Evolutionary conservation across 2,329 filamentous ascomycete genomes (phyloP).

Genomic region (Aspergillus sojae): DNA sequence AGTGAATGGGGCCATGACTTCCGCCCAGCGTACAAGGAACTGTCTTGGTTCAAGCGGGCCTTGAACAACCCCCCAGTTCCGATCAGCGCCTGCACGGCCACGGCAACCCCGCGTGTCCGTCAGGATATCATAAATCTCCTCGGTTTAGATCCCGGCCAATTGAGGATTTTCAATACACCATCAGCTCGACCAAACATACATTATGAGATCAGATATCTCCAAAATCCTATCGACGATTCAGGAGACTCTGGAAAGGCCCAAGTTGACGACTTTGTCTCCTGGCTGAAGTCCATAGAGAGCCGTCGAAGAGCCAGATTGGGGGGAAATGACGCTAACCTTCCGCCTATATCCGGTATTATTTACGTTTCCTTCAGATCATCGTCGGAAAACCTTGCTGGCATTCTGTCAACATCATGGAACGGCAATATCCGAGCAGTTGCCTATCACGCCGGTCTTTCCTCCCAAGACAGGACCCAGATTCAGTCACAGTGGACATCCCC

Average conservation of each 20-base stretch:
- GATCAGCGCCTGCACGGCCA: constrained; percentile 90
- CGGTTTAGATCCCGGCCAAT: constrained; percentile 63
- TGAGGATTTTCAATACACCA: constrained; percentile 79
- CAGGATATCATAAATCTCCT: constrained; percentile 80
- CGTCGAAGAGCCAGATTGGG: constrained; percentile 63
- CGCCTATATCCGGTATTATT: constrained; percentile 50
- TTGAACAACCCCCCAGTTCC: constrained; percentile 75
- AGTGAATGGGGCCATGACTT: constrained; percentile 99
- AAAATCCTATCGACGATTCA: constrained; percentile 33
- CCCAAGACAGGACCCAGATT: constrained; percentile 66
- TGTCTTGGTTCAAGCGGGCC: constrained; percentile 77
- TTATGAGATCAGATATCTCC: constrained; percentile 75
- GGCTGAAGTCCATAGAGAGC: constrained; percentile 73
- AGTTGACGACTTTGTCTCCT: constrained; percentile 74
- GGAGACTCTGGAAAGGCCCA: constrained; percentile 59
- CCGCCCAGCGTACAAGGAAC: constrained; percentile 83
- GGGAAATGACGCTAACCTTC: constrained; percentile 20
- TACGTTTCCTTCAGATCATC: constrained; percentile 48
- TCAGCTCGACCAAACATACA: constrained; percentile 85
- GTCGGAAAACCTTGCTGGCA: constrained; percentile 43
- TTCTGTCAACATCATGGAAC: constrained; percentile 32
- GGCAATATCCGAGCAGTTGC: constrained; percentile 46
- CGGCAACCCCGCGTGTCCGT: constrained; percentile 78
- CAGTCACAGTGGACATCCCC: constrained; percentile 45
- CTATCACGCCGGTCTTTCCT: constrained; percentile 67